Base-by-base conservation (phyloP, 495 filamentous ascomycete genomes). In the Hypoxylon lenormandii region DNA sequence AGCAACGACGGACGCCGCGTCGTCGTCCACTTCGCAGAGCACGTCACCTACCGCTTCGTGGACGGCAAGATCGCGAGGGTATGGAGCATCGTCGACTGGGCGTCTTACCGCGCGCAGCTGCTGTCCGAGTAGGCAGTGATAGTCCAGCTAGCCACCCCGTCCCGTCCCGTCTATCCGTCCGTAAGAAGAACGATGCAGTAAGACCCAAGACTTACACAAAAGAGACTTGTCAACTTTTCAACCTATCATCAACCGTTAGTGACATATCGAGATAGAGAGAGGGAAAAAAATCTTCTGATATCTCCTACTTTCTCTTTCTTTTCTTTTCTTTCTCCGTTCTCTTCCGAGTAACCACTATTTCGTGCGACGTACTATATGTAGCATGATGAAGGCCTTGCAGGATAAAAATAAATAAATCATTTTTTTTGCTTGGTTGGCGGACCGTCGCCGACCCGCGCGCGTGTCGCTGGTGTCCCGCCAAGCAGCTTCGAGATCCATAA, bases 31-130 rank as follows among this genome's bases (percentile, higher is more conserved):
- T 75, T 76, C 49, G 42, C 69, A 37, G 76, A 80, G 40, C 70
- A 75, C 45, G 78, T 64, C 30, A 77, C 77, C 22, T 80, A 78
- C 55, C 70, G 57, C 56, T 74, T 80, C 57, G 66, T 71, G 12
- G 63, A 72, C 0, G 76, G 77, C 23, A 78, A 70, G 70, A 79
- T 80, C 4, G 72, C 70, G 3, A 60, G 72, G 37, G 70, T 79
- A 16, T 70, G 76, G 68, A 73, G 74, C 15, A 72, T 78, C 26
- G 70, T 78, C 8, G 76, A 77, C 57, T 76, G 72, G 74, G 60
- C 66, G 7, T 61, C 66, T 4, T 79, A 79, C 55, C 66, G 69
- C 46, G 28, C 33, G 37, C 70, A 76, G 56, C 47, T 76, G 56
- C 47, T 76, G 11, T 23, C 61, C 19, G 43, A 2, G 7, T 18